Conservation (phyloP, 2,329 filamentous ascomycete species). For the Dothistroma pini region DNA sequence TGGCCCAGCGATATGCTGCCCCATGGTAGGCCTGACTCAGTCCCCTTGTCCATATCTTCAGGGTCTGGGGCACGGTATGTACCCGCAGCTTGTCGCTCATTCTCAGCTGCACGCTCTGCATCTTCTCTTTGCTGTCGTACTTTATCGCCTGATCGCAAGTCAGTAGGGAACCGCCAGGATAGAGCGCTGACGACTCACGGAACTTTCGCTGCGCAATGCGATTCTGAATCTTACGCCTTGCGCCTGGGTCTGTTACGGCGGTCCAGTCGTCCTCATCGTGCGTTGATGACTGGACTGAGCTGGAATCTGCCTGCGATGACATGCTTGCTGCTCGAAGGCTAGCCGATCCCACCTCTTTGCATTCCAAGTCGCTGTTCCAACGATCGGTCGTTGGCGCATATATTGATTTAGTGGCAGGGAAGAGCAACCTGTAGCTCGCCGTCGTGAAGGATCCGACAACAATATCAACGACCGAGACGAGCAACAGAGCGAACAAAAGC, state of each 20-base stretch:
- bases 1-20: conserved; percentile 62
- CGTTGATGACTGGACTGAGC: conserved; percentile 11
- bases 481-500: background rate
- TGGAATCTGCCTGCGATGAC: conserved; percentile 20
- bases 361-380: conserved; percentile 4
- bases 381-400: conserved; percentile 2
- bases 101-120: conserved; percentile 59
- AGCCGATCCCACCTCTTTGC: conserved; percentile 10
- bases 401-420: background rate
- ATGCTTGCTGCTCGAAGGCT: conserved; percentile 12
- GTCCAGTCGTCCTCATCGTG: conserved; percentile 61
- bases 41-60: conserved; percentile 52
- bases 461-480: background rate
- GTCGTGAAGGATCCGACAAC: background rate
- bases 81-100: conserved; percentile 60
- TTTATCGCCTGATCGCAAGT: conserved; percentile 58
- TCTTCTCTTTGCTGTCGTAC: conserved; percentile 64
- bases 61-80: conserved; percentile 61
- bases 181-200: conserved; percentile 50
- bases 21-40: conserved; percentile 67
- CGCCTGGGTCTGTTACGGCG: conserved; percentile 64
- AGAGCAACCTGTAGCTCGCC: too few species aligned
- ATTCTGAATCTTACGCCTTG: conserved; percentile 72
- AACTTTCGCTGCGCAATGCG: conserved; percentile 73
- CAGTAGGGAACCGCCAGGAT: conserved; percentile 5